Percentiles rank a stretch among this genome's conserved stretches.
Evolutionary conservation across 805 yeast genomes (phyloP).

Genomic region (Nakazawaea pomicola): DNA sequence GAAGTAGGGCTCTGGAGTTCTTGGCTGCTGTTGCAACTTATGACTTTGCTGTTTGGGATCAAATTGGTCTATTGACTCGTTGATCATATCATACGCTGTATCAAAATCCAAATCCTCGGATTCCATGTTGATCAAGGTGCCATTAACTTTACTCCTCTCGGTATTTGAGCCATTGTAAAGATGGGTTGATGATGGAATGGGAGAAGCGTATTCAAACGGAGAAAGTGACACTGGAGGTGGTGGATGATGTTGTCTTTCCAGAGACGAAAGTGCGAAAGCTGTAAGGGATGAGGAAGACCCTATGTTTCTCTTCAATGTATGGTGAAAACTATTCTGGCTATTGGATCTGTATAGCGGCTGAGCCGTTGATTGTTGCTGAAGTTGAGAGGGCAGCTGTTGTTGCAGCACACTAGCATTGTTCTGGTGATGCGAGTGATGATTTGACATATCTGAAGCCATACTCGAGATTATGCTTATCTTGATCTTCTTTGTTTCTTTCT

Average conservation of each 20-base stretch:
- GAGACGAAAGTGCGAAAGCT: constrained; percentile 2
- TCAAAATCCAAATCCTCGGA: constrained; percentile 27
- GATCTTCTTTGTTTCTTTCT: no score
- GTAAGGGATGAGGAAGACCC: constrained; percentile 11
- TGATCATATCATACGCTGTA: constrained; percentile 30
- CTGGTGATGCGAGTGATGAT: no score
- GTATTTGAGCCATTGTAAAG: not conserved
- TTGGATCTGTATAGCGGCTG: not conserved
- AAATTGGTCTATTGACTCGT: constrained; percentile 14
- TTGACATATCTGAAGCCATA: no score
- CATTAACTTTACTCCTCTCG: not conserved
- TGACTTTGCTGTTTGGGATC: not conserved
- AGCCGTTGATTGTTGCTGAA: not conserved
- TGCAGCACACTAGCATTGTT: no score
- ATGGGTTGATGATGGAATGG: not conserved
- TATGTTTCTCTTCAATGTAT: constrained; percentile 8
- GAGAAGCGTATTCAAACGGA: constrained; percentile 10
- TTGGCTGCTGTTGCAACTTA: not conserved
- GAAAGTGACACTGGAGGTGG: constrained; percentile 9
- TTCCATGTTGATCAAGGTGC: constrained; percentile 1
- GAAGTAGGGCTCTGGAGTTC: constrained; percentile 9
- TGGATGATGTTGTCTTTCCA: not conserved
- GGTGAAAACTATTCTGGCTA: constrained; percentile 1
- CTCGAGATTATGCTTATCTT: no score
- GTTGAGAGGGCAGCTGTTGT: not conserved